Conservation (phyloP, 164 flowering plant species). For the Euptelea pleiosperma region DNA sequence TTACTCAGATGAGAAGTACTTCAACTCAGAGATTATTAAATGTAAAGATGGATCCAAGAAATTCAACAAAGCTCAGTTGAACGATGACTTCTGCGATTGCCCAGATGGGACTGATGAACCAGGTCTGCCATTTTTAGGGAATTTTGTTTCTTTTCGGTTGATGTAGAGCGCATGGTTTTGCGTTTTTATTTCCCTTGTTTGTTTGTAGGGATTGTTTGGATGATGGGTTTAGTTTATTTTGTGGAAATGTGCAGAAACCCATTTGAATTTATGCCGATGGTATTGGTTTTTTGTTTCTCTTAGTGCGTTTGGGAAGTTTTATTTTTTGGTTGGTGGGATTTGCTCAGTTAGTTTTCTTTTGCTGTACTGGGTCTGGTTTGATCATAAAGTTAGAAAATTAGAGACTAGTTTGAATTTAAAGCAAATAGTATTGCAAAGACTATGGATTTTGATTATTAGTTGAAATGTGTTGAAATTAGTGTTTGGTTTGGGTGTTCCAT, state of each 20-base stretch:
- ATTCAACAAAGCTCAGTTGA: slow-evolving; percentile 63
- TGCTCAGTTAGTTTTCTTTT: background rate
- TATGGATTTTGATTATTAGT: background rate
- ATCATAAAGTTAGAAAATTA: background rate
- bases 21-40: slow-evolving; percentile 46
- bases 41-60: slow-evolving; percentile 85
- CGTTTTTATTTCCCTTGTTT: background rate
- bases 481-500: background rate
- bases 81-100: slow-evolving; percentile 91
- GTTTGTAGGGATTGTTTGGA: no score
- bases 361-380: background rate
- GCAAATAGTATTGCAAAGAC: background rate
- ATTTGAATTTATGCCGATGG: background rate
- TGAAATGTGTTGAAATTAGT: background rate
- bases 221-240: background rate
- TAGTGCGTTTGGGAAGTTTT: background rate
- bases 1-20: slow-evolving; percentile 57
- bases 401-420: background rate
- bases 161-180: background rate
- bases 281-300: background rate
- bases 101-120: slow-evolving; percentile 92
- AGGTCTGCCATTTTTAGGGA: slow-evolving; percentile 29
- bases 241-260: background rate
- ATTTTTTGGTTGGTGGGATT: background rate
- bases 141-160: background rate